A percentile compares a stretch with the other conserved stretches of the same genome.
Conservation (phyloP, 2,329 filamentous ascomycete species). For the Capronia americana region DNA sequence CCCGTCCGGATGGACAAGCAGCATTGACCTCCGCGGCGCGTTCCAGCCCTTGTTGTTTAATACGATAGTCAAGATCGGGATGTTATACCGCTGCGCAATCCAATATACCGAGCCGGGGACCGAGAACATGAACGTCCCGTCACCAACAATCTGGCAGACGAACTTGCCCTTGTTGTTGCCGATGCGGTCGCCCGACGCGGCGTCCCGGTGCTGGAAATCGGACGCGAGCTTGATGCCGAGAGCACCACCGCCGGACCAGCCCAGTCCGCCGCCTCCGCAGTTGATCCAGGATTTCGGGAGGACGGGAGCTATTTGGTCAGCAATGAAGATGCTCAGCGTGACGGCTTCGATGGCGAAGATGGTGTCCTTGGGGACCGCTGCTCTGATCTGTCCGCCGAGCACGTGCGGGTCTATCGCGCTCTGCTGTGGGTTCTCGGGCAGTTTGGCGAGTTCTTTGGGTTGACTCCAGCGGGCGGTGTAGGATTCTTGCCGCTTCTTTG, state of each 20-base stretch:
- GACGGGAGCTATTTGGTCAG: slow-evolving; percentile 73
- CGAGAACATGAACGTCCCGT: slow-evolving; percentile 71
- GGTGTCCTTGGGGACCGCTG: slow-evolving; percentile 66
- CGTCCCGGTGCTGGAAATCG: slow-evolving; percentile 57
- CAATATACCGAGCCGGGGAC: slow-evolving; percentile 72
- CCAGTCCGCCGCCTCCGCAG: slow-evolving; percentile 79
- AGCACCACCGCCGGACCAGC: slow-evolving; percentile 78
- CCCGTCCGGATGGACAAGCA: slow-evolving; percentile 70
- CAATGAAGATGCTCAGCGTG: slow-evolving; percentile 70
- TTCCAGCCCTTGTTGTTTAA: slow-evolving; percentile 77
- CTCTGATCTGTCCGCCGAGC: slow-evolving; percentile 62
- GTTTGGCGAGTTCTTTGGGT: slow-evolving; percentile 63
- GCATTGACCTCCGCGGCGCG: slow-evolving; percentile 65
- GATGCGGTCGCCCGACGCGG: slow-evolving; percentile 10
- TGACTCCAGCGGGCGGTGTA: slow-evolving; percentile 65
- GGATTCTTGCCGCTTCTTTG: slow-evolving; percentile 53
- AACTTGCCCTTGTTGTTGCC: slow-evolving; percentile 60
- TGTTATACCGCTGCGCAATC: slow-evolving; percentile 70
- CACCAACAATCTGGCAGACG: slow-evolving; percentile 69
- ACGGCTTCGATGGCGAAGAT: slow-evolving; percentile 82
- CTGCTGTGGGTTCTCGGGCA: slow-evolving; percentile 61
- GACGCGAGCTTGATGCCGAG: slow-evolving; percentile 77
- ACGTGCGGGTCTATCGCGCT: slow-evolving; percentile 67
- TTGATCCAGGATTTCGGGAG: slow-evolving; percentile 78
- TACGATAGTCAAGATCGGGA: slow-evolving; percentile 70